Conservation (phyloP, 192 early-diverging fungal genomes). For the Coemansia sp. region DNA sequence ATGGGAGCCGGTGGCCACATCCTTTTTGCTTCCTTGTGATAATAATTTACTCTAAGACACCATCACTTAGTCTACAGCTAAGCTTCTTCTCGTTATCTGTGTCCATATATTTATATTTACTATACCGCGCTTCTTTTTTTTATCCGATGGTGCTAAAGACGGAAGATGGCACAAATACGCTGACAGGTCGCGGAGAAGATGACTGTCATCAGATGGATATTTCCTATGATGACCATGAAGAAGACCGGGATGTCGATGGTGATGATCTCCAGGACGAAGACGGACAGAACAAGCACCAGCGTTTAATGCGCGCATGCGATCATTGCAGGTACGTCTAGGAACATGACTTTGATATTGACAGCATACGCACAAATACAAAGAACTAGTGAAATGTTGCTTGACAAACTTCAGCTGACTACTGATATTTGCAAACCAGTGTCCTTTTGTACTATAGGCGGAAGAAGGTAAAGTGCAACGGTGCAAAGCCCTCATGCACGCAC, state of each 20-base stretch:
- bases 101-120: neutral
- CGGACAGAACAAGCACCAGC: constrained; percentile 28
- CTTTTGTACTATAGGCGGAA: constrained; percentile 32
- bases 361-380: neutral
- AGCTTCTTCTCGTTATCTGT: neutral
- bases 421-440: neutral
- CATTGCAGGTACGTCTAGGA: constrained; percentile 32
- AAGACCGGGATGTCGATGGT: constrained; percentile 16
- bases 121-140: neutral
- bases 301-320: constrained; percentile 57
- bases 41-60: neutral
- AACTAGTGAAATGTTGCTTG: neutral
- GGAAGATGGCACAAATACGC: constrained; percentile 5
- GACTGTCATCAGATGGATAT: constrained; percentile 9
- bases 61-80: neutral
- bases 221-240: constrained; percentile 14
- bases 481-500: constrained; percentile 52
- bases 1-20: neutral
- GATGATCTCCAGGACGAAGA: constrained; percentile 23
- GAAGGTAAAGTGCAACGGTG: constrained; percentile 57
- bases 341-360: neutral
- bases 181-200: constrained; percentile 1
- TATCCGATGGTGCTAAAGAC: neutral
- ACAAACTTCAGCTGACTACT: neutral
- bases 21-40: neutral